Base-by-base conservation (phyloP, 139 green algal species). In the Spirogloea muscicola region DNA sequence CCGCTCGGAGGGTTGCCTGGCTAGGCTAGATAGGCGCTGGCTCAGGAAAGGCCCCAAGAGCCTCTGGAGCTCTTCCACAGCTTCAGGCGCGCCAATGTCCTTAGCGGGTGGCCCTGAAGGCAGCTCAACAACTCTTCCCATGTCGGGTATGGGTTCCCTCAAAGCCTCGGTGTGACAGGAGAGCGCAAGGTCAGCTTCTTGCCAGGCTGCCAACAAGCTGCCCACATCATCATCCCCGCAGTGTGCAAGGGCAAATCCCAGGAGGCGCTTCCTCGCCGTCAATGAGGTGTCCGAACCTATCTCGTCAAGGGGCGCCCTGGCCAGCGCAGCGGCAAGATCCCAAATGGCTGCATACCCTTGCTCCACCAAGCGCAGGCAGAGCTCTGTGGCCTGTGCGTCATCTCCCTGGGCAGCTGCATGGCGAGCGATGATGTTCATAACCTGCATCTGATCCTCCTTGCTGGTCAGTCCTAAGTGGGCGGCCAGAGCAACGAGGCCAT, bases 321-420 rank as follows among this genome's bases (percentile, higher is more conserved):
- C 67, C 58, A 77, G 64, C 41, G 70, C 70, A 7, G 60, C 70
- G 31, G 60, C 75, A 1, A 79, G 59, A 38, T 75, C 70, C 70
- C 70, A 79, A 25, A 78, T 66, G 1, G 16, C 29, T 16, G 5
- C 40, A 29, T 78, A n/a, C 3, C 63, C 25, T 10, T 39, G 33
- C 64, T 10, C 13, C 58, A 77, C 36, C 0, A 77, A 33, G 27
- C 49, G 60, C 58, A 77, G 58, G 27, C 64, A 77, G 1, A 77
- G 33, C 3, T 21, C 9, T 18, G 10, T 31, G 21, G 69, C 69
- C 18, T 36, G 34, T 7, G 16, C 63, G 9, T 44, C 9, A 33
- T 77, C 69, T n/a, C 60, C 69, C 21, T 31, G 27, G 7, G 58
- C 38, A 25, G 69, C 69, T 29, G 69, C 69, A 21, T 36, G 36